Conservation (phyloP, 495 filamentous ascomycete genomes). For the Penicillium bialowiezense region DNA sequence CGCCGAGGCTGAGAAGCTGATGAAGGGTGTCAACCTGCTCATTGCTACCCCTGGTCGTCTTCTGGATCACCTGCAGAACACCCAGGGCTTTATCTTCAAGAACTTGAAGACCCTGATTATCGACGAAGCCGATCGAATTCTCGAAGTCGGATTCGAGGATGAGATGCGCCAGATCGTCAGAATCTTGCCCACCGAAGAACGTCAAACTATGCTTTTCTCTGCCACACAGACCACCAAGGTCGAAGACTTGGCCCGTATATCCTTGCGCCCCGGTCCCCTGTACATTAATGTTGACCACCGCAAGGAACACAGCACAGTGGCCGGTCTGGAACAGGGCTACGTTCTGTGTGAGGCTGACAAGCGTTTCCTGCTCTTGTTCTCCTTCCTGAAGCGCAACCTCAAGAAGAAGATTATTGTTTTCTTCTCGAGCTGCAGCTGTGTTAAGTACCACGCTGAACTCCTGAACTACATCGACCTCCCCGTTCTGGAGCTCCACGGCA, state of each 20-base stretch:
- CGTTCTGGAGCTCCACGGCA: slow-evolving; percentile 74
- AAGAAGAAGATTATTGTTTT: slow-evolving; percentile 98
- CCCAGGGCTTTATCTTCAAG: slow-evolving; percentile 87
- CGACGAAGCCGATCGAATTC: slow-evolving; percentile 86
- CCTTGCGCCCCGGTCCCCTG: slow-evolving; percentile 82
- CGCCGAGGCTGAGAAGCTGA: slow-evolving; percentile 90
- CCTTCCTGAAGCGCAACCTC: slow-evolving; percentile 86
- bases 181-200: slow-evolving; percentile 82
- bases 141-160: slow-evolving; percentile 97
- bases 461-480: slow-evolving; percentile 96
- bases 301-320: slow-evolving; percentile 82
- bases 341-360: slow-evolving; percentile 90
- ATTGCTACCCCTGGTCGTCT: slow-evolving; percentile 92
- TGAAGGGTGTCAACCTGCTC: slow-evolving; percentile 89
- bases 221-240: slow-evolving; percentile 98
- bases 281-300: slow-evolving; percentile 91
- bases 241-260: slow-evolving; percentile 92
- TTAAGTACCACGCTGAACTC: slow-evolving; percentile 92
- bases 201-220: slow-evolving; percentile 96
- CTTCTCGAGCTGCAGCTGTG: slow-evolving; percentile 88
- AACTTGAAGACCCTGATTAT: slow-evolving; percentile 87
- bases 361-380: slow-evolving; percentile 91
- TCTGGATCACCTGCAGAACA: slow-evolving; percentile 93
- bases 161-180: slow-evolving; percentile 98
- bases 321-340: slow-evolving; percentile 92